Evolutionary conservation across 1,284 basidiomycete species (phyloP).

Genomic region (Ceratobasidium sp.): DNA sequence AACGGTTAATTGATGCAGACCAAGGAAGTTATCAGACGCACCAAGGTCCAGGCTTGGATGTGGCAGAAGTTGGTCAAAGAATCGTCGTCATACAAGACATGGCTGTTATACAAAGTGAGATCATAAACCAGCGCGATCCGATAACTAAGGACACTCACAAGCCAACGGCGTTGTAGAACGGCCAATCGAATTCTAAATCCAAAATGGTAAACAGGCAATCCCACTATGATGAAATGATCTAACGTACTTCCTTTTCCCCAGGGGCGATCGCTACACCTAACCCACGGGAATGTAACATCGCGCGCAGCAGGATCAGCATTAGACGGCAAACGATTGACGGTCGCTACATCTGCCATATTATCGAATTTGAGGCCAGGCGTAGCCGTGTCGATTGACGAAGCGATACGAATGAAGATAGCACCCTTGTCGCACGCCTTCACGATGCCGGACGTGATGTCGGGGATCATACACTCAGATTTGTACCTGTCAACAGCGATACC

Average conservation of each 20-base stretch:
- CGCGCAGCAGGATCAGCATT: not conserved
- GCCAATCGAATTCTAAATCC: not conserved
- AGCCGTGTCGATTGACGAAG: not conserved
- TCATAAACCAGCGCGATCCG: too few relatives aligned
- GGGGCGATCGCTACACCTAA: not conserved
- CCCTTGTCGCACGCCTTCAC: conserved; percentile 49
- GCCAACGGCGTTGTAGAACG: conserved; percentile 18
- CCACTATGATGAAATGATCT: not conserved
- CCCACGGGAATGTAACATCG: conserved; percentile 13
- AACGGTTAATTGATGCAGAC: too few relatives aligned
- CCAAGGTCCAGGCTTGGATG: conserved; percentile 25
- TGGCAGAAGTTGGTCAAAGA: conserved; percentile 6
- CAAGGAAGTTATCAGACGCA: not conserved
- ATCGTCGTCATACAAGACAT: conserved; percentile 15
- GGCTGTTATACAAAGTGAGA: not conserved
- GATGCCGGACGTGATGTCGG: conserved; percentile 26
- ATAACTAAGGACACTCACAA: not conserved
- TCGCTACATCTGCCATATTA: conserved; percentile 8
- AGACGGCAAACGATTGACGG: not conserved
- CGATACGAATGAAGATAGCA: conserved; percentile 50
- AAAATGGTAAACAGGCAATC: not conserved
- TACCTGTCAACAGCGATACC: conserved; percentile 42
- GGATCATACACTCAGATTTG: conserved; percentile 26
- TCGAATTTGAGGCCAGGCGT: not conserved
- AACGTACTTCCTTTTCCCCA: not conserved